Evolutionary conservation across 2,329 filamentous ascomycete genomes (phyloP), one percentile per base, ranked within the genome.

Genomic region (Cladosporium sp.): DNA sequence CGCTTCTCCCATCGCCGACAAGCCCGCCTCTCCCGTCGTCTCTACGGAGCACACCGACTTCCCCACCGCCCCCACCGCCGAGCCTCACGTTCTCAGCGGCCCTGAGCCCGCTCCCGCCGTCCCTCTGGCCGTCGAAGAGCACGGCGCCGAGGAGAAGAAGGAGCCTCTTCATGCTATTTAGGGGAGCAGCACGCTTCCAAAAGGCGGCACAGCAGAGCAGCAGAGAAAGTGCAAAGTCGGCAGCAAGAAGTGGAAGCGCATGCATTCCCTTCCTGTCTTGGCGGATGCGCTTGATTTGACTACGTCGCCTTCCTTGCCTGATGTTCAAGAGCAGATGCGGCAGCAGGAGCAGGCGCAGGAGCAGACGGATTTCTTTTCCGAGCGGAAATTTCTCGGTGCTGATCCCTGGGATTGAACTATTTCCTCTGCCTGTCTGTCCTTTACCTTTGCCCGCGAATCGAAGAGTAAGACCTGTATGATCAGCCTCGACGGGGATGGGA

Each of bases 91-190:
- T 19, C 24, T 41, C 37, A 8, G n/a, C 7, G 29, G 17, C 12
- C 38, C 37, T 4, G 30, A 48, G 7, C 36, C 34, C 13, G 37
- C 32, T 8, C 24, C 37, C 7, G 37, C 45, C 4, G 45, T 32
- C 3, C 45, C 45, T 5, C 3, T 24, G 12, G 13, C 44, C 17
- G 17, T 41, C 13, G 45, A 41, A 24, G 24, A 9, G 12, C 45
- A 48, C 45, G 45, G 24, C 27, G 34, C 22, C 9, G 37, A 48
- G 37, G 45, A 48, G 45, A 48, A 41, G 45, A 48, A 48, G 37
- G 24, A 48, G 45, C 45, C 45, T 12, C 18, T 48, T 0, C 24
- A 12, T 22, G 37, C 45, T 24, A 17, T 48, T 30, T 48, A 48
- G 24, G 27, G 37, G n/a, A 41, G 36, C 45, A 36, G 45, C 45